These are phyloP conservation scores for Phytophthora sp. DNA, from an alignment of 352 stramenopile genomes.

Conservation along the genomic window DNA sequence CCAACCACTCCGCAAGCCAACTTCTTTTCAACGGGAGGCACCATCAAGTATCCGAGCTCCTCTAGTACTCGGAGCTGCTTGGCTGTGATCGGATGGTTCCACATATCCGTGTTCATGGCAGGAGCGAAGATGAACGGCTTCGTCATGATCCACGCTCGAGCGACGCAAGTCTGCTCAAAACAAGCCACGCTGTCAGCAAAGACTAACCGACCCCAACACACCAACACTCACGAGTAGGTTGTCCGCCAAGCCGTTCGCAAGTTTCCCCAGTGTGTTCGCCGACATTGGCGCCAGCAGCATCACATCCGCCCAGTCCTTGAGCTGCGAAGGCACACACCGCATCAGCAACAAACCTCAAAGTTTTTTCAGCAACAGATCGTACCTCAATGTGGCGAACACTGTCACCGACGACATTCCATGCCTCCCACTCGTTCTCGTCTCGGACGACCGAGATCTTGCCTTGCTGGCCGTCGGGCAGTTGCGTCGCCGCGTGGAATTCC, in stretches of 20 bases:
- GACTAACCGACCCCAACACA: background rate
- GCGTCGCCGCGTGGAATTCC: conserved; percentile 45
- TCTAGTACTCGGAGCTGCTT: conserved; percentile 70
- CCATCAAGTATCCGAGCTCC: conserved; percentile 78
- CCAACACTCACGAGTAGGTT: conserved; percentile 88
- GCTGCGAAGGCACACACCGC: conserved; percentile 38
- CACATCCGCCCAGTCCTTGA: conserved; percentile 96
- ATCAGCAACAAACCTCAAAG: background rate
- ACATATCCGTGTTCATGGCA: conserved; percentile 99
- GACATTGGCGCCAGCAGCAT: conserved; percentile 90
- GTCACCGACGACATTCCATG: conserved; percentile 83
- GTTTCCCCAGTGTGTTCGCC: conserved; percentile 91
- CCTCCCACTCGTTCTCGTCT: conserved; percentile 85
- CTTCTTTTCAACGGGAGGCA: conserved; percentile 91
- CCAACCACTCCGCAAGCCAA: conserved; percentile 95
- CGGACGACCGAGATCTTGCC: conserved; percentile 52
- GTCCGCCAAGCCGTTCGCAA: conserved; percentile 94
- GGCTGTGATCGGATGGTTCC: conserved; percentile 93
- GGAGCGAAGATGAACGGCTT: conserved; percentile 95
- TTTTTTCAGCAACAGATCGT: background rate
- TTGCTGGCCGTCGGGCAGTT: background rate
- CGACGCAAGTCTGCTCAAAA: conserved; percentile 81
- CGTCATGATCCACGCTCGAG: conserved; percentile 92
- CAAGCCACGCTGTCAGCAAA: background rate
- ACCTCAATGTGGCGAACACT: conserved; percentile 91